These are phyloP conservation scores for Candida ortonii DNA, from an alignment of 805 yeast species.

Conservation along the genomic window DNA sequence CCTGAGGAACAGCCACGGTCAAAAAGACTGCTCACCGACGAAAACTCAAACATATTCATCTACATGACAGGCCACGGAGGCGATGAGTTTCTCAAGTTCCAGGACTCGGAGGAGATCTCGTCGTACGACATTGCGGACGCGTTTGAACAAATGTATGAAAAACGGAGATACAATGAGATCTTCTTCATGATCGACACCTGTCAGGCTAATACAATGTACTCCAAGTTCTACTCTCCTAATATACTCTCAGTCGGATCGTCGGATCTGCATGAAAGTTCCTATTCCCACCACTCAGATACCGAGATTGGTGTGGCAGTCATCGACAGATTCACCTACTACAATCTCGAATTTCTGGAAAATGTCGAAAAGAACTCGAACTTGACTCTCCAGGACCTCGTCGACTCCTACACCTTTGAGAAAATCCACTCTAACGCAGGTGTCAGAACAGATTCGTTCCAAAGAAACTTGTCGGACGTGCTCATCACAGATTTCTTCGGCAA, in stretches of 20 bases:
- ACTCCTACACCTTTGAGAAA: conserved; percentile 75
- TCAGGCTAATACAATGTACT: conserved; percentile 97
- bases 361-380: conserved; percentile 70
- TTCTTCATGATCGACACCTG: conserved; percentile 98
- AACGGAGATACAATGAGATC: conserved; percentile 90
- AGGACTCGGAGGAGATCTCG: conserved; percentile 97
- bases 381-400: conserved; percentile 82
- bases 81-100: conserved; percentile 93
- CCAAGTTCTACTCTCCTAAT: conserved; percentile 88
- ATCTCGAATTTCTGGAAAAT: conserved; percentile 78
- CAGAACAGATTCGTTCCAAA: conserved; percentile 69
- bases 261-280: conserved; percentile 81
- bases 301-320: conserved; percentile 98
- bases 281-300: conserved; percentile 92
- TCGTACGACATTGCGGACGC: conserved; percentile 96
- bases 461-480: conserved; percentile 64
- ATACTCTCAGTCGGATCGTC: conserved; percentile 91
- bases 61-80: conserved; percentile 99
- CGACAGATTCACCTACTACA: conserved; percentile 92
- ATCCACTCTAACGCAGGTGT: conserved; percentile 95
- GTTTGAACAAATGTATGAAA: conserved; percentile 94
- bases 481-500: conserved; percentile 95
- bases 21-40: conserved; percentile 87
- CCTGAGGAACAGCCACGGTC: conserved; percentile 90
- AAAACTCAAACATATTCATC: conserved; percentile 87